Percentiles rank a stretch among this genome's conserved stretches.
These are phyloP conservation scores for Podaxis sp. DNA, from an alignment of 768 basidiomycete species.

Conservation along the genomic window DNA sequence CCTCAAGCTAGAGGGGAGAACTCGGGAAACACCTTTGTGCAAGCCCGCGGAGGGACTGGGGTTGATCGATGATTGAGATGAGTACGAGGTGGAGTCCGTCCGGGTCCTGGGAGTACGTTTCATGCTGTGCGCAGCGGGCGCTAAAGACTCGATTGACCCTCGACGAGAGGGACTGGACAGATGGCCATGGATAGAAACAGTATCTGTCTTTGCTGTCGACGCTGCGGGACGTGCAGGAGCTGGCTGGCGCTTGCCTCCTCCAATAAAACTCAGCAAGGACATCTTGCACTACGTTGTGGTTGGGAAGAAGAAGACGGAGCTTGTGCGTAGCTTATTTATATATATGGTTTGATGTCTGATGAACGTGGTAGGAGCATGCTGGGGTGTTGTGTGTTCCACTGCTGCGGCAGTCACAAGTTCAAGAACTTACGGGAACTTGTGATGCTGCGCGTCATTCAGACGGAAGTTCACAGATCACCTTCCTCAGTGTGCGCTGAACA, in stretches of 20 bases:
- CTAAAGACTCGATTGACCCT: slow-evolving; percentile 3
- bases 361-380: background rate
- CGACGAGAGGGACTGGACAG: slow-evolving; percentile 2
- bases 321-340: background rate
- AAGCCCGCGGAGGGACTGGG: background rate
- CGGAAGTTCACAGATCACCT: background rate
- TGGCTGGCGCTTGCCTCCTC: background rate
- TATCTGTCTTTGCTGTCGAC: slow-evolving; percentile 6
- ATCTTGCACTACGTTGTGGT: slow-evolving; percentile 4
- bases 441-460: background rate
- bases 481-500: background rate
- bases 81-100: background rate
- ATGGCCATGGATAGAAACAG: slow-evolving; percentile 9
- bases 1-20: background rate
- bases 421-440: background rate
- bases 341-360: slow-evolving; percentile 1
- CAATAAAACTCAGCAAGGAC: slow-evolving; percentile 9
- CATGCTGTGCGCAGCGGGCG: background rate
- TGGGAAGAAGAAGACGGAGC: slow-evolving; percentile 1
- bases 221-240: background rate
- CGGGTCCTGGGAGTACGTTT: background rate
- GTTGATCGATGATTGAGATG: background rate
- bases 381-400: background rate
- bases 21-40: background rate
- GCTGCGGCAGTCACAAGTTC: background rate